These are phyloP conservation scores for Calonectria naviculata DNA, from an alignment of 2,329 filamentous ascomycete species.

Conservation along the genomic window DNA sequence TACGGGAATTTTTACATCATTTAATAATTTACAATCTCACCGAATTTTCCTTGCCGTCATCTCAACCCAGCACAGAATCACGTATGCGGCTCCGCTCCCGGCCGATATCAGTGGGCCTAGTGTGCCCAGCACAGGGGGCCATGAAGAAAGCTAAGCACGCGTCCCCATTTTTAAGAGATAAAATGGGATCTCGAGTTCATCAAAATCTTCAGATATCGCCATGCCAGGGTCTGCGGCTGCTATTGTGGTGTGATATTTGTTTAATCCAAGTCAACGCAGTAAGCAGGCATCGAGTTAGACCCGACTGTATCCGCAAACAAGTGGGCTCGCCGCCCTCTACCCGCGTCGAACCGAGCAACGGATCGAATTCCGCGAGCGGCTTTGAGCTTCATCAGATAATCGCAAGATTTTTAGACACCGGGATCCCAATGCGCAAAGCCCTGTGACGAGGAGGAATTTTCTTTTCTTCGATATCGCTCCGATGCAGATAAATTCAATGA, in stretches of 20 bases:
- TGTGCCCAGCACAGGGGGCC: neutral
- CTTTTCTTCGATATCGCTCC: neutral
- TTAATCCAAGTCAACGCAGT: neutral
- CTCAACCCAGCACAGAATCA: neutral
- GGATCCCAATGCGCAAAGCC: neutral
- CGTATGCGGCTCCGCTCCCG: constrained; percentile 5
- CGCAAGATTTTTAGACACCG: neutral
- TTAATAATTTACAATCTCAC: constrained; percentile 1
- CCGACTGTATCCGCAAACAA: constrained; percentile 10
- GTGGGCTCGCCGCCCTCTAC: neutral
- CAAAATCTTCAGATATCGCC: constrained; percentile 3
- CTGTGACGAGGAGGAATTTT: neutral
- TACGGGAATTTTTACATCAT: neutral
- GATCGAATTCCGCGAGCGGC: constrained; percentile 14
- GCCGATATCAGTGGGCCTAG: constrained; percentile 10
- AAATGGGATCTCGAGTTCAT: neutral
- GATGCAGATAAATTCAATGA: neutral
- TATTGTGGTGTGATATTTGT: constrained; percentile 6
- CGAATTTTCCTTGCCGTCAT: neutral
- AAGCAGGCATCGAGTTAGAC: neutral
- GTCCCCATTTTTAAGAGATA: constrained; percentile 6
- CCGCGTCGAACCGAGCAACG: constrained; percentile 8
- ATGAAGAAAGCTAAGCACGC: neutral
- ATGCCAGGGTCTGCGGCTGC: neutral
- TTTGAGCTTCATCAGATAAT: neutral